These are phyloP conservation scores for Hypoxylon sp. DNA, from an alignment of 2,329 filamentous ascomycete genomes.

Conservation along the genomic window DNA sequence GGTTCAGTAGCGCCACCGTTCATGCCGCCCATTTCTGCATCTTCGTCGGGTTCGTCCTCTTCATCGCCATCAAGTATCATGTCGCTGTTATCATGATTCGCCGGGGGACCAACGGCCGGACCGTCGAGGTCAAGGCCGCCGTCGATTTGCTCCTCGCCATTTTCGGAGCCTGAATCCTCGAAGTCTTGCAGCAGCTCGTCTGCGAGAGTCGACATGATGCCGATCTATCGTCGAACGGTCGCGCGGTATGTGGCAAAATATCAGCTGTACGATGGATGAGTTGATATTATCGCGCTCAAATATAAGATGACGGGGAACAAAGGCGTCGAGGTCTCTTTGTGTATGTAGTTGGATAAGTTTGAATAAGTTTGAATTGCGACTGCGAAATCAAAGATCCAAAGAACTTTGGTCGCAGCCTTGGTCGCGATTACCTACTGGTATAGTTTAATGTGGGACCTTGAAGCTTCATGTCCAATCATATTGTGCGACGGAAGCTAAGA, in stretches of 20 bases:
- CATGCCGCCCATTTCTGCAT: conserved; percentile 69
- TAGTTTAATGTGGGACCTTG: conserved; percentile 34
- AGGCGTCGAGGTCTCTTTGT: conserved; percentile 9
- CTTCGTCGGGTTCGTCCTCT: conserved; percentile 72
- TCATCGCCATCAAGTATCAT: conserved; percentile 74
- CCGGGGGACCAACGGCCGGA: conserved; percentile 57
- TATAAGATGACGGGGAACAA: neutral
- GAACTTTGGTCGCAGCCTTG: conserved; percentile 38
- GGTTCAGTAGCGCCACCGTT: conserved; percentile 64
- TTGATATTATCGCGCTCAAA: conserved; percentile 1
- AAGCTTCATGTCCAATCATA: conserved; percentile 20
- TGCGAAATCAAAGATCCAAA: conserved; percentile 21
- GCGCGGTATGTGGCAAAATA: neutral
- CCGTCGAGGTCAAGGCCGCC: conserved; percentile 62
- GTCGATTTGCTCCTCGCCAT: conserved; percentile 72
- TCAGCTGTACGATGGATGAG: neutral
- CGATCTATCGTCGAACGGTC: conserved; percentile 22
- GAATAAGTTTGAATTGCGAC: conserved; percentile 32
- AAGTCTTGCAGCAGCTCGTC: conserved; percentile 95
- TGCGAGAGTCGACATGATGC: conserved; percentile 86
- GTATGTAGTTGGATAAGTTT: conserved; percentile 28
- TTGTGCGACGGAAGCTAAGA: neutral
- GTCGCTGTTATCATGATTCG: conserved; percentile 57
- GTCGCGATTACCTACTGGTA: conserved; percentile 18
- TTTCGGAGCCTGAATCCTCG: conserved; percentile 86